Evolutionary conservation across 257 asterid genomes (phyloP), one percentile per base, ranked within the genome.

Genomic region (Solanum dulcamara): DNA sequence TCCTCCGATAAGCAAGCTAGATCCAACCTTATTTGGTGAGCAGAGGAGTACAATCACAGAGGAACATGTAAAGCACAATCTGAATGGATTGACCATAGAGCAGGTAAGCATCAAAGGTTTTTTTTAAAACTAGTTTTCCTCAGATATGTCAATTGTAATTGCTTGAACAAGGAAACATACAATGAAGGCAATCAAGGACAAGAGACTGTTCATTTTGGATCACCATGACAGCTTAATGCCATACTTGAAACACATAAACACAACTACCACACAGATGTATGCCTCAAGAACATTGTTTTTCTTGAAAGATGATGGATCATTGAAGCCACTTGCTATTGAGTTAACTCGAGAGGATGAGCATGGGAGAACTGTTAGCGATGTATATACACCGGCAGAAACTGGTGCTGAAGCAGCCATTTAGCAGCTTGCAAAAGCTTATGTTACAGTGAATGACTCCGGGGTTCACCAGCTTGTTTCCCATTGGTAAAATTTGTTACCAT

Each of bases 381-480:
- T 86, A 46, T 90, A 86, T 90, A 91, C 91, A 18, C 95, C 92
- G 10, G 87, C 91, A 26, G 80, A 84, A 68, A 85, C 84, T 15
- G 91, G 91, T 0, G 84, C 87, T 14, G 88, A 91, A 72, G 88
- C 88, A 32, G 79, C 89, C 3, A 7, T 91, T 18, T 92, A 93
- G 95, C 92, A 88, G 79, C 80, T 92, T 84, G 95, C 95, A 2
- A 92, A 91, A 86, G 92, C 92, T 75, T 92, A 89, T 67, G 93
- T 72, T 26, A 88, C 89, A 4, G 95, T 92, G 10, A 89, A 90
- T 75, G 95, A 92, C n/a, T 85, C 95, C 1, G 95, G 95, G 7
- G 84, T 86, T 85, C 95, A 92, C 87, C 92, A 92, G 86, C 93
- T 92, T 80, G 85, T 91, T 74, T 88, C 93, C 85, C 94, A 92